These are phyloP conservation scores for Parietaria judaica DNA, from an alignment of 306 rosid genomes.

Conservation along the genomic window DNA sequence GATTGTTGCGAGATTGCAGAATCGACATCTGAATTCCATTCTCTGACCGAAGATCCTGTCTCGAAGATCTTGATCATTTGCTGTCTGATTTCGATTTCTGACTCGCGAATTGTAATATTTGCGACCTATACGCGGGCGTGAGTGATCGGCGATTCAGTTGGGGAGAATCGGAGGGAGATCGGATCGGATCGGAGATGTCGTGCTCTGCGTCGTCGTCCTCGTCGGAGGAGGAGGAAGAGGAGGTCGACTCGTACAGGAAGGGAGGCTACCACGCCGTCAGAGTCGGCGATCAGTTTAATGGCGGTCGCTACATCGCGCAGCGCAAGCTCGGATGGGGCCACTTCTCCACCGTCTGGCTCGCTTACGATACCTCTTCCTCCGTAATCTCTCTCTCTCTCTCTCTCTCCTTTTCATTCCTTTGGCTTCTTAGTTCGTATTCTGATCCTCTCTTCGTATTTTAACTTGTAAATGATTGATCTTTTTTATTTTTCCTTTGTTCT, in stretches of 20 bases:
- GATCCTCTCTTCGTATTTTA: background rate
- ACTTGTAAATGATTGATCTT: too few relatives aligned
- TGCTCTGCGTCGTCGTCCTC: conserved; percentile 89
- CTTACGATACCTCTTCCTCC: conserved; percentile 61
- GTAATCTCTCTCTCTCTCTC: conserved; percentile 27
- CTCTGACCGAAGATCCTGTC: too few relatives aligned
- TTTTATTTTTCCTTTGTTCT: too few relatives aligned
- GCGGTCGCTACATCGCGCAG: conserved; percentile 87
- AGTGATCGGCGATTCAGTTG: too few relatives aligned
- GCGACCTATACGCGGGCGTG: too few relatives aligned
- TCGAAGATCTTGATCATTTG: too few relatives aligned
- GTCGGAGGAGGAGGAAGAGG: conserved; percentile 95
- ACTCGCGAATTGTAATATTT: too few relatives aligned
- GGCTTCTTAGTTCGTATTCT: background rate
- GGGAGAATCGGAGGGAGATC: background rate
- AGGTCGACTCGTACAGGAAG: conserved; percentile 79
- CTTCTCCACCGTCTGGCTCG: conserved; percentile 98
- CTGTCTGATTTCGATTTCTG: too few relatives aligned
- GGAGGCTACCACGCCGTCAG: conserved; percentile 97
- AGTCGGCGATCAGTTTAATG: conserved; percentile 76
- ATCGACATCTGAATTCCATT: too few relatives aligned
- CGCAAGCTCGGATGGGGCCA: conserved; percentile 97
- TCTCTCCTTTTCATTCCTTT: background rate
- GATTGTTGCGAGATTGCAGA: too few relatives aligned
- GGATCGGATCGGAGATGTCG: conserved; percentile 43